These are phyloP conservation scores for Cladosporium phlei DNA, from an alignment of 2,329 filamentous ascomycete genomes.

Conservation along the genomic window DNA sequence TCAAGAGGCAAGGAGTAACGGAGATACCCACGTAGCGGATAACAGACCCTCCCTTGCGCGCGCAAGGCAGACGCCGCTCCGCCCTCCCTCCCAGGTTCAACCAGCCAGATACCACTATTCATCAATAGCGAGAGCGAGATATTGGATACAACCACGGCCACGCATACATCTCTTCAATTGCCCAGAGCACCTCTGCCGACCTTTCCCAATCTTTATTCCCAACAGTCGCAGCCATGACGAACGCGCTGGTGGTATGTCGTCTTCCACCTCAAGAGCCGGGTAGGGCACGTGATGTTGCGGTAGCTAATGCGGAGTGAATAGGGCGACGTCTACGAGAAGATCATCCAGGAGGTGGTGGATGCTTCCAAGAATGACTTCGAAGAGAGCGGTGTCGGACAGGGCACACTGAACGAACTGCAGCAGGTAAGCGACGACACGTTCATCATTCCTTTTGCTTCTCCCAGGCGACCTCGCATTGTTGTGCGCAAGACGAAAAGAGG, in stretches of 20 bases:
- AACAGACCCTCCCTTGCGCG: constrained; percentile 3
- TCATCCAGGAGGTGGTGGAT: constrained; percentile 67
- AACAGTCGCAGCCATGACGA: constrained; percentile 23
- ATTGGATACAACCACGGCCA: not conserved
- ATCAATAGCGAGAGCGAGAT: not conserved
- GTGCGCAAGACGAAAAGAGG: not conserved
- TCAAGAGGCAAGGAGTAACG: constrained; percentile 11
- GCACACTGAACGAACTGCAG: constrained; percentile 79
- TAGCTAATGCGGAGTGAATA: constrained; percentile 28
- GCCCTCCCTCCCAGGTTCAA: not conserved
- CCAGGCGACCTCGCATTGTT: not conserved
- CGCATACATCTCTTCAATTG: not conserved
- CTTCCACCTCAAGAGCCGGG: not conserved
- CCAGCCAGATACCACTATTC: not conserved
- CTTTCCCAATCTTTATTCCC: not conserved
- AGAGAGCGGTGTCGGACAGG: constrained; percentile 85
- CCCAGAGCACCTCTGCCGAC: not conserved
- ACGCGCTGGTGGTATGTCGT: constrained; percentile 25
- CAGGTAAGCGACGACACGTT: constrained; percentile 56
- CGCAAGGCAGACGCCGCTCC: constrained; percentile 2
- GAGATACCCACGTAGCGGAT: constrained; percentile 7
- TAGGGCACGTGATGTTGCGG: constrained; percentile 5
- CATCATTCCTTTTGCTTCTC: constrained; percentile 20
- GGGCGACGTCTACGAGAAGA: constrained; percentile 81
- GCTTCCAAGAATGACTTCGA: constrained; percentile 89